Percentiles rank a stretch among this genome's conserved stretches.
phyloP scores from a whole-genome alignment of 2,329 filamentous ascomycete species.

The Monilinia polystroma region DNA sequence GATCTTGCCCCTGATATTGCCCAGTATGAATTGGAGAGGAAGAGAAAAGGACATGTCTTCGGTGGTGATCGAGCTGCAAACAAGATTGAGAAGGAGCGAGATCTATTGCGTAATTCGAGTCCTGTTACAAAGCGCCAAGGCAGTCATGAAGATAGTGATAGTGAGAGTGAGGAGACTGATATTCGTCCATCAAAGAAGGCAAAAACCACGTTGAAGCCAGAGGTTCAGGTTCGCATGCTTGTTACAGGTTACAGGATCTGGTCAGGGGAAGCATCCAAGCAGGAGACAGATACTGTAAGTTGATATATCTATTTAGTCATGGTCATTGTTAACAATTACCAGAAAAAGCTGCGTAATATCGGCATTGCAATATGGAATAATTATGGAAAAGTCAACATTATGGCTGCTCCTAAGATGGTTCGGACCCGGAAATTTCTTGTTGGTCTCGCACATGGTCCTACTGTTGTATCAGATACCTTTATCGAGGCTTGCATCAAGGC shows the following conservation, averaged over 20 bases:
- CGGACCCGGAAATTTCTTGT: constrained; percentile 93
- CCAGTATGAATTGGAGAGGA: constrained; percentile 90
- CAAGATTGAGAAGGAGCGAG: constrained; percentile 52
- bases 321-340: constrained; percentile 29
- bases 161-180: constrained; percentile 49
- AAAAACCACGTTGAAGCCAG: constrained; percentile 63
- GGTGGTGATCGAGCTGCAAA: constrained; percentile 64
- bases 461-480: constrained; percentile 74
- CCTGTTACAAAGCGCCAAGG: constrained; percentile 37
- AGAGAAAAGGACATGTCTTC: constrained; percentile 62
- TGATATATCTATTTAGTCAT: constrained; percentile 20
- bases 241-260: constrained; percentile 84
- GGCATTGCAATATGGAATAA: constrained; percentile 81
- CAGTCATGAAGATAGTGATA: constrained; percentile 42
- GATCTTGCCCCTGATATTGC: constrained; percentile 80
- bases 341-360: constrained; percentile 79
- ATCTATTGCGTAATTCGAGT: constrained; percentile 42
- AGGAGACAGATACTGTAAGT: constrained; percentile 77
- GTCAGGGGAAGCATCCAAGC: constrained; percentile 69
- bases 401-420: constrained; percentile 82
- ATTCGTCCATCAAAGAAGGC: constrained; percentile 50
- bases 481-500: constrained; percentile 74
- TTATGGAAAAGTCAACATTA: constrained; percentile 73
- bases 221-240: constrained; percentile 72
- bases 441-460: constrained; percentile 77